Evolutionary conservation across 2,329 filamentous ascomycete species (phyloP).

Genomic region (Alternaria rosae): DNA sequence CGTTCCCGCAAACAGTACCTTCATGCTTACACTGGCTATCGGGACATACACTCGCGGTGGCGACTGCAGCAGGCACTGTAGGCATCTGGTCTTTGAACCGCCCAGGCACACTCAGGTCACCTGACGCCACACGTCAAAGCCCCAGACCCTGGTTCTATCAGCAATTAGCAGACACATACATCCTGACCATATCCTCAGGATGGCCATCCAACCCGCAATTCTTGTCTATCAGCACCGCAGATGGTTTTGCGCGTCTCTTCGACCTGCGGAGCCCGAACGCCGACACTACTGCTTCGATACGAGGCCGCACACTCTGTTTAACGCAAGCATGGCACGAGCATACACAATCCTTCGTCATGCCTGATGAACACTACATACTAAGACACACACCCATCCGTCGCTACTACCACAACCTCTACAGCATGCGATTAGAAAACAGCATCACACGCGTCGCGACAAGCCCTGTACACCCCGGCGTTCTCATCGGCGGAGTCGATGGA

Average conservation of each 20-base stretch:
- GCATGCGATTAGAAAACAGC: slow-evolving; percentile 47
- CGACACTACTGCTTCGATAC: slow-evolving; percentile 56
- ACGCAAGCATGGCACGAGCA: slow-evolving; percentile 64
- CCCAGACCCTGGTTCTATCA: slow-evolving; percentile 55
- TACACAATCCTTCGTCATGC: slow-evolving; percentile 61
- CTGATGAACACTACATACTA: slow-evolving; percentile 63
- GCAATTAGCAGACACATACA: slow-evolving; percentile 56
- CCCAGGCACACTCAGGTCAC: slow-evolving; percentile 36
- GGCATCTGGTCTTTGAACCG: slow-evolving; percentile 60
- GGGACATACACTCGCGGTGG: slow-evolving; percentile 61
- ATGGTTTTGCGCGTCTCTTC: slow-evolving; percentile 63
- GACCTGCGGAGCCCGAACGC: slow-evolving; percentile 59
- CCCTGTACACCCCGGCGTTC: slow-evolving; percentile 62
- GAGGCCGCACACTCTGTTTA: slow-evolving; percentile 58
- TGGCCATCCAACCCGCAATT: slow-evolving; percentile 63
- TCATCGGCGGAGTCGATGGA: slow-evolving; percentile 62
- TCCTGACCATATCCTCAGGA: slow-evolving; percentile 57
- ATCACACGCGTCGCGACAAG: slow-evolving; percentile 57
- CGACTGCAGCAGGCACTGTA: slow-evolving; percentile 64
- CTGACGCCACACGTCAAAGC: neutral
- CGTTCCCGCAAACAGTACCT: slow-evolving; percentile 61
- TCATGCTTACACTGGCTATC: slow-evolving; percentile 66
- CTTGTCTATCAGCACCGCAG: slow-evolving; percentile 61
- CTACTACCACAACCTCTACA: slow-evolving; percentile 57
- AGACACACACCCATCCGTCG: slow-evolving; percentile 59